A percentile compares a stretch with the other conserved stretches of the same genome.
phyloP scores from a whole-genome alignment of 352 stramenopile species.

The Pythium pyrilobum region DNA sequence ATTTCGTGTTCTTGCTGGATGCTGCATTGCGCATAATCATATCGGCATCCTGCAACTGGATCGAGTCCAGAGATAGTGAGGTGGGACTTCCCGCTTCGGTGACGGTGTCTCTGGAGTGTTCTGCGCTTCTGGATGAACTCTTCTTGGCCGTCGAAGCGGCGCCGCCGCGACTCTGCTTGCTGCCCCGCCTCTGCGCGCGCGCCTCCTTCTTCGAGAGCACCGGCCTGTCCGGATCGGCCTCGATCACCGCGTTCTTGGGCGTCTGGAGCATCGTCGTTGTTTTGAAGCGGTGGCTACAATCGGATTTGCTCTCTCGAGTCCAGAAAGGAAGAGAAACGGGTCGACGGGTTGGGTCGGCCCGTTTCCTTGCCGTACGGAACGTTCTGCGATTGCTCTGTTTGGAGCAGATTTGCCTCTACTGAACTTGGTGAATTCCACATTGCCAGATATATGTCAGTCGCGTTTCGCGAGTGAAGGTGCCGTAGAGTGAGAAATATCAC shows the following conservation, averaged over 20 bases:
- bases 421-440: too few species aligned
- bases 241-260: constrained; percentile 2
- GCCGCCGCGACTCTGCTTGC: too few species aligned
- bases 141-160: too few species aligned
- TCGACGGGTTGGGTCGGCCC: background rate
- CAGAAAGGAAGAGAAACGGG: background rate
- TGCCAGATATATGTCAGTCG: too few species aligned
- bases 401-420: constrained; percentile 37
- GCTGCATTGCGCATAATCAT: too few species aligned
- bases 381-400: constrained; percentile 6
- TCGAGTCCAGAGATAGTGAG: too few species aligned
- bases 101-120: too few species aligned
- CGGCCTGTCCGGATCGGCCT: constrained; percentile 7
- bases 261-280: background rate
- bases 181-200: constrained; percentile 28
- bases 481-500: too few species aligned
- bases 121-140: too few species aligned
- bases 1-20: constrained; percentile 10
- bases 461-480: too few species aligned
- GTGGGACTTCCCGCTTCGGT: too few species aligned
- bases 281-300: background rate
- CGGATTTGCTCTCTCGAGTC: background rate
- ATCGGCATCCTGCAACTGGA: too few species aligned
- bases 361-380: background rate
- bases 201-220: constrained; percentile 46